Evolutionary conservation across 352 stramenopile species (phyloP), one percentile per base, ranked within the genome.

Genomic region (Globisporangium lucens): DNA sequence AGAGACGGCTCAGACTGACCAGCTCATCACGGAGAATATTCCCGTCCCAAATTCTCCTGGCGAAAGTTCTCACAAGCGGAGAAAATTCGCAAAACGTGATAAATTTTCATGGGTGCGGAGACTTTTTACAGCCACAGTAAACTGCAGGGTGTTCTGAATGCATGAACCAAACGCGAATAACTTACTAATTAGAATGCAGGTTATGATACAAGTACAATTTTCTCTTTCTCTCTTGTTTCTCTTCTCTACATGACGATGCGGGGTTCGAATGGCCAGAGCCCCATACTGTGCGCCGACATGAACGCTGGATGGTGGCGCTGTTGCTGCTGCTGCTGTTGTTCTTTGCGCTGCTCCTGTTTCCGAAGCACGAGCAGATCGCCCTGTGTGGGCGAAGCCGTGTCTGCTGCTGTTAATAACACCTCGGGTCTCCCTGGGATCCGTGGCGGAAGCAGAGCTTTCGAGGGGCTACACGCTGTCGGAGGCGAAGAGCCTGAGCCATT

Each of bases 351-450:
- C 7, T 24, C 46, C 9, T 33, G 56, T 38, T 69, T 69, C 20
- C 56, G 43, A 38, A 49, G 20, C 9, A 51, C 8, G 13, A 69
- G 27, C n/a, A 69, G 36, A 35, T 69, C 65, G 17, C 65, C 65
- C 38, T 69, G 65, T 1, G 35, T 69, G 10, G 56, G n/a, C 33
- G 15, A 51, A 13, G 20, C 15, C 27, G 8, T 29, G 13, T 30
- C 49, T 17, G 10, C 20, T 53, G 30, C 29, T 13, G 38, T 7
- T 46, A 20, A 46, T 46, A 29, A 0, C 1, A 10, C 30, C 1
- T 66, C 49, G 0, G 22, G 20, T 27, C 66, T 70, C 1, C 47
- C 38, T 60, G 66, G 66, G 30, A 71, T 68, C 3, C 66, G 66
- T 4, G 66, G 66, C 6, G 66, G 66, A 5, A 71, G 60, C 60